phyloP scores from a whole-genome alignment of 2,329 filamentous ascomycete species.

The Beauveria sp. region DNA sequence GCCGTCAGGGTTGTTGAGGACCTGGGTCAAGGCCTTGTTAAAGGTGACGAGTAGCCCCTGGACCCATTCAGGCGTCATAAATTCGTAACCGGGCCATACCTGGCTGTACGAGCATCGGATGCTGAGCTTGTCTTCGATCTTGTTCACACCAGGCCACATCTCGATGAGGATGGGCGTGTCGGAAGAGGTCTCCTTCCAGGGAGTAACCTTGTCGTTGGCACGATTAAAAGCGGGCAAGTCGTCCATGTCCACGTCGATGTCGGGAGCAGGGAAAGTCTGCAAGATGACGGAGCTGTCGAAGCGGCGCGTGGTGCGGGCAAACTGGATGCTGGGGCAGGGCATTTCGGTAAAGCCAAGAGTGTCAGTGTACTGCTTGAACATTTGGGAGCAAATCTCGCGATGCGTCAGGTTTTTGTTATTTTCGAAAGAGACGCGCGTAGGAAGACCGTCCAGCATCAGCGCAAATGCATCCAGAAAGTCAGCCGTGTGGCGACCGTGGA shows the following conservation, averaged over 20 bases:
- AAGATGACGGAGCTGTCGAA: conserved; percentile 11
- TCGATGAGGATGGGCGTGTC: conserved; percentile 8
- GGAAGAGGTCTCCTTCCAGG: conserved; percentile 10
- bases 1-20: conserved; percentile 6
- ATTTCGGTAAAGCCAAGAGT: conserved; percentile 10
- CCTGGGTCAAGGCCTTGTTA: conserved; percentile 6
- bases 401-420: not conserved
- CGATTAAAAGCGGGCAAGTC: conserved; percentile 9
- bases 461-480: conserved; percentile 11
- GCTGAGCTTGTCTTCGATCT: conserved; percentile 3
- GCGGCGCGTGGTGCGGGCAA: conserved; percentile 6
- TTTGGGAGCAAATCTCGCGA: conserved; percentile 8
- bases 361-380: conserved; percentile 10
- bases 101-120: conserved; percentile 10
- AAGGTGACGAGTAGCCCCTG: conserved; percentile 8
- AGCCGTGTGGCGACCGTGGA: conserved; percentile 10
- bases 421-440: conserved; percentile 4
- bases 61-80: conserved; percentile 12
- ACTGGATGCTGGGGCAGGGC: conserved; percentile 12
- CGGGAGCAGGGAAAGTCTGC: conserved; percentile 4
- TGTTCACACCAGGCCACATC: conserved; percentile 8
- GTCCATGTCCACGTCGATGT: not conserved
- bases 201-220: conserved; percentile 7
- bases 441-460: conserved; percentile 11
- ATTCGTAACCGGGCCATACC: conserved; percentile 10